Evolutionary conservation across 345 rosid genomes (phyloP), one percentile per base, ranked within the genome.

Genomic region (Syzygium aromaticum): DNA sequence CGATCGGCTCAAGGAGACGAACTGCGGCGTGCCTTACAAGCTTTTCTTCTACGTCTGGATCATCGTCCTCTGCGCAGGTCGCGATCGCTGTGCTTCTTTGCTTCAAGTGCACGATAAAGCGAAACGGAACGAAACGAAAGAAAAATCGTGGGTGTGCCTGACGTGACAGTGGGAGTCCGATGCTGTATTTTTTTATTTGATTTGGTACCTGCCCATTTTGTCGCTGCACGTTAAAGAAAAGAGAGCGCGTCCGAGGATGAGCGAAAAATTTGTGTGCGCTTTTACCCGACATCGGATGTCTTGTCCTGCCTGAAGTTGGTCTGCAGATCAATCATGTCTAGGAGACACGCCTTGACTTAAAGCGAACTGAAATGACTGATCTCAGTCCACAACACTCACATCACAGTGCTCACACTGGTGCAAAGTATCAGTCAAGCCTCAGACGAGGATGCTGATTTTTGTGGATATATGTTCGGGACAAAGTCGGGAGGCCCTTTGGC

Each of bases 31-130:
- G 63, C 95, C 95, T 84, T 92, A 88, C 90, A 88, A 86, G 73
- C 89, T 89, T 57, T 87, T 94, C 87, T 91, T 93, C 87, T 92
- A 86, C 84, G 92, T 94, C 87, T 93, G 94, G 93, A 82, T 91
- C 84, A 89, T 94, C 88, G 92, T 93, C 56, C 94, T 94, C 86
- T 93, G 91, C 89, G 91, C 95, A 40, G 94, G 96, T 93, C 53
- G 80, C 49, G 25, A 33, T 22, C 80, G 25, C 10, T 22, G 80
- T 38, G 80, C 46, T 38, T 0, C 46, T 73, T 22, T 19, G 80
- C 7, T 73, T 0, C 4, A 9, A 67, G 23, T 67, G 4, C 80
- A 4, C 38, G 80, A 33, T 33, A 8, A 33, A 67, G 78, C 21
- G 78, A 33, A 33, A 64, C 77, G 3, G 23, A 22, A 8, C 14